Evolutionary conservation across 1,284 basidiomycete genomes (phyloP), one percentile per base, ranked within the genome.

Genomic region (Pyrrhoderma noxium): DNA sequence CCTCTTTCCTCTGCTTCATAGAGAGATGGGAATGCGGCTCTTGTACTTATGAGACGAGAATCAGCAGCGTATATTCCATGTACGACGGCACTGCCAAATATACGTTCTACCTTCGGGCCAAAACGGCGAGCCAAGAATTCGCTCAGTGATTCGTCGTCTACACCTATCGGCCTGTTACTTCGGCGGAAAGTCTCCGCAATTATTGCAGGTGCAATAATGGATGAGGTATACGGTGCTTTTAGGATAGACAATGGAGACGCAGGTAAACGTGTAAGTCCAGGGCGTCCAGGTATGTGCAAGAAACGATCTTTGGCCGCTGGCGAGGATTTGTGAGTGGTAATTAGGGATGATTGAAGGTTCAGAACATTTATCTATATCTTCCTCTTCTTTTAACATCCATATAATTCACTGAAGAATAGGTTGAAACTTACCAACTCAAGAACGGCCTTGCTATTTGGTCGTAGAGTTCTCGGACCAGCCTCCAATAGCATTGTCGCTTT

Each of bases 1-100:
- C 82, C 81, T 5, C 71, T 62, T 47, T 79, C 73, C 63, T 91
- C 86, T 0, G 81, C 71, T 22, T 83, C 77, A 75, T 79, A 87
- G 16, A 96, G 60, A 2, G 72, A 70, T 0, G 88, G 84, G 61
- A 97, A 89, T 0, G 90, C 77, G 2, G 89, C 77, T 1, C 84
- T 76, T 0, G 92, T 72, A 56, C 90, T 93, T 8, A 98, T 68
- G 34, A 70, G 61, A 1, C 85, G 70, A 2, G 91, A 80, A 60
- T 95, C 92, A 0, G 90, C 82, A 0, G 92, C 93, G 63, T 96
- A 97, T 54, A 99, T 89, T 0, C 94, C 95, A 61, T 97, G 94
- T 1, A 93, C 79, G 56, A 97, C 73, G 0, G 93, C 88, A 51
- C 86, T 90, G 2, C 88, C 84, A 46, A 96, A 76, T 3, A 77